Percentiles rank a stretch among this genome's conserved stretches.
These are phyloP conservation scores for Akanthomyces uredinophilus DNA, from an alignment of 2,329 filamentous ascomycete genomes.

Conservation along the genomic window DNA sequence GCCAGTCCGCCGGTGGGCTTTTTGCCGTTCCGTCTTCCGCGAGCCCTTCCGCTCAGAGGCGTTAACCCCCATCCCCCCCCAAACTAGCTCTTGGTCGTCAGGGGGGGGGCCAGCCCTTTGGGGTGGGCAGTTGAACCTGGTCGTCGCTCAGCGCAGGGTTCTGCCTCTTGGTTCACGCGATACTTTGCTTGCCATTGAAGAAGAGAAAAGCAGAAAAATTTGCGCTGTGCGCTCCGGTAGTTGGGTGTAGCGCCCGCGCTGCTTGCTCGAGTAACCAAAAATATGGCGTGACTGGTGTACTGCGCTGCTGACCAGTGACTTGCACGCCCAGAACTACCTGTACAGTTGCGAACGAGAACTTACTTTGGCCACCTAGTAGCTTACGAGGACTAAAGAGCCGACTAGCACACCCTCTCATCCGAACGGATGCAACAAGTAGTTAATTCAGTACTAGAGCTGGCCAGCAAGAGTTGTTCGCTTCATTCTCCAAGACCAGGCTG, in stretches of 20 bases:
- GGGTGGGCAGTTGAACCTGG: constrained; percentile 1
- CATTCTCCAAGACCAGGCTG: not conserved
- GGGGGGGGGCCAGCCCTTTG: not conserved
- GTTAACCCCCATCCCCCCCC: not conserved
- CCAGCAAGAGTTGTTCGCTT: not conserved
- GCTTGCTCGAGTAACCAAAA: not conserved
- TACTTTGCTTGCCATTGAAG: not conserved
- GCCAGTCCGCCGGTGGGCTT: not conserved
- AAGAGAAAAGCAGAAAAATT: not conserved
- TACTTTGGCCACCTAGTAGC: not conserved
- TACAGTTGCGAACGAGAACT: not conserved
- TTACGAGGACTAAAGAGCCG: not conserved
- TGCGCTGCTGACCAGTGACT: not conserved
- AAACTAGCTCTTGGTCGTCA: not conserved
- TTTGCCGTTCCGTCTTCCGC: constrained; percentile 10
- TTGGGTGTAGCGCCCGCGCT: not conserved
- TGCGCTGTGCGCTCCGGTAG: not conserved
- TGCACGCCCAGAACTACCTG: not conserved
- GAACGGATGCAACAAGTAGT: too few species aligned
- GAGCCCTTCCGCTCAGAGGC: constrained; percentile 1
- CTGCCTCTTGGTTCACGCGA: not conserved
- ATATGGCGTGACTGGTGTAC: not conserved
- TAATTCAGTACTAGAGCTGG: too few species aligned
- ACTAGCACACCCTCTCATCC: not conserved
- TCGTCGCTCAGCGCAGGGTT: not conserved